Evolutionary conservation across 768 basidiomycete genomes (phyloP), one percentile per base, ranked within the genome.

Genomic region (Naganishia randhawae): DNA sequence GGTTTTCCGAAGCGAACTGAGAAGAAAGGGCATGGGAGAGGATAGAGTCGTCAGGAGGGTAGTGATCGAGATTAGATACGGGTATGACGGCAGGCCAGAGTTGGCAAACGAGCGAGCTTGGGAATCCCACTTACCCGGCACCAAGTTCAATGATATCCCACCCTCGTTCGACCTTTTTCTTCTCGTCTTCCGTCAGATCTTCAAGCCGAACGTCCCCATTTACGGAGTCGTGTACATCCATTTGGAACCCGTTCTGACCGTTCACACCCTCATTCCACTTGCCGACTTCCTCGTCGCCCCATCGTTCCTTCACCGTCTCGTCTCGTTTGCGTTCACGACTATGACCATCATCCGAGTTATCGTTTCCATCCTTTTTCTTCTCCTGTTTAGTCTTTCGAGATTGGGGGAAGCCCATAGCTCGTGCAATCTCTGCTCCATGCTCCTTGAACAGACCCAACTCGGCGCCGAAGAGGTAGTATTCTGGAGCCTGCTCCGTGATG

Each of bases 381-480:
- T 67, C 68, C 0, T 65, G 63, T 2, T 69, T 65, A 1, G 22
- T 33, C n/a, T 54, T 54, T 35, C 55, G 50, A 13, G 45, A 17
- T 2, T 50, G 81, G 74, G 52, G 81, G 78, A 77, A 90, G 85
- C 78, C 78, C 88, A 92, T 92, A 63, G 83, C 80, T 33, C 80
- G 81, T 19, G 88, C 88, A 62, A 99, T 93, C 37, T 92, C 88
- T 51, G 85, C 81, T 1, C 87, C 87, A 70, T 89, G 83, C 29
- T 77, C 82, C 80, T 86, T 87, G 71, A 98, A 82, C 67, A 99
- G 89, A 68, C 87, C 84, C 75, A 95, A 88, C 80, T 98, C 96
- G 0, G 91, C 90, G 3, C 83, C 80, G 78, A 94, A 99, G 39
- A 93, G 83, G 77, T 98, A 98, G 77, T 99, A 99, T 68, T 78